These are phyloP conservation scores for Hypocrella siamensis DNA, from an alignment of 2,329 filamentous ascomycete species.

Conservation along the genomic window DNA sequence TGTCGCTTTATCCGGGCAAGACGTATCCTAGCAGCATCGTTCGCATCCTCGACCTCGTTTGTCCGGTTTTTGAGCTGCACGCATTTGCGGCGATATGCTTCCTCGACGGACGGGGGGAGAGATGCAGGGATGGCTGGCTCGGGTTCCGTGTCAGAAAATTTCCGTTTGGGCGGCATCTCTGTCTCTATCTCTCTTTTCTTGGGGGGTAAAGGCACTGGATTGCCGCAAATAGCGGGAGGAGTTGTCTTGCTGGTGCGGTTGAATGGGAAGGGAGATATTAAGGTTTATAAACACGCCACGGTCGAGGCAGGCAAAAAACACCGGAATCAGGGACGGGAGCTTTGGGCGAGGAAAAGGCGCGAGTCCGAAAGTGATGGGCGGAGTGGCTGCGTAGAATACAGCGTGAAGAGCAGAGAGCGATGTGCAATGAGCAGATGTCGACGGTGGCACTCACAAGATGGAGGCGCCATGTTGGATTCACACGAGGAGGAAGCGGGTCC, in stretches of 20 bases:
- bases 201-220: neutral
- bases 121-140: conserved; percentile 36
- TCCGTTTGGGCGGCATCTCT: conserved; percentile 20
- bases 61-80: conserved; percentile 85
- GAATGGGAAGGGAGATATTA: too few species aligned
- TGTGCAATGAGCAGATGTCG: neutral
- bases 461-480: conserved; percentile 10
- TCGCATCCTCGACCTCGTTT: conserved; percentile 81
- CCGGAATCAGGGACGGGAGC: too few species aligned
- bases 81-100: conserved; percentile 92
- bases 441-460: conserved; percentile 10
- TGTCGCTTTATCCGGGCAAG: conserved; percentile 68
- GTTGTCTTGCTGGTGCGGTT: too few species aligned
- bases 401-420: neutral
- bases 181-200: neutral
- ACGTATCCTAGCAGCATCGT: conserved; percentile 67
- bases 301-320: too few species aligned
- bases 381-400: too few species aligned
- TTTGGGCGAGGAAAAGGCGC: neutral
- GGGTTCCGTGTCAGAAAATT: conserved; percentile 20
- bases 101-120: conserved; percentile 79
- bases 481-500: neutral
- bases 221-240: conserved; percentile 1
- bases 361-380: too few species aligned
- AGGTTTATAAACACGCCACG: too few species aligned